Percentiles rank a stretch among this genome's conserved stretches.
Conservation (phyloP, 1,284 basidiomycete genomes). For the Paramarasmius palmivorus region DNA sequence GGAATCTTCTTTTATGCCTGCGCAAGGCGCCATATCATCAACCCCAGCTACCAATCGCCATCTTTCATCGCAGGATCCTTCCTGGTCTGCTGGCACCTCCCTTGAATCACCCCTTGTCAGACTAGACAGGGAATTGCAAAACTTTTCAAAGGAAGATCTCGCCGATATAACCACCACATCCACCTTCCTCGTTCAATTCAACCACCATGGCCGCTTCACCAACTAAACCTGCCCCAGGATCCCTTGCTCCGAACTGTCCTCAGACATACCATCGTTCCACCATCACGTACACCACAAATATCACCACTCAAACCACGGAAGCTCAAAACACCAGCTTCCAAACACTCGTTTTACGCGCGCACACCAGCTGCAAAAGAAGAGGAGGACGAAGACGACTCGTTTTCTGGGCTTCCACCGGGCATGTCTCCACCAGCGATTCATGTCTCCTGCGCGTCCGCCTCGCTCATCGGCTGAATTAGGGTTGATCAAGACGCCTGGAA, state of each 20-base stretch:
- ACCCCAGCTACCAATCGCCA: constrained; percentile 64
- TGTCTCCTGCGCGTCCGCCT: constrained; percentile 79
- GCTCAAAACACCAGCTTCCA: constrained; percentile 56
- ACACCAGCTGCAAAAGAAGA: constrained; percentile 25
- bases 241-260: constrained; percentile 51
- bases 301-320: constrained; percentile 39
- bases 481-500: constrained; percentile 61
- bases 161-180: constrained; percentile 21
- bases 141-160: constrained; percentile 46
- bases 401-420: constrained; percentile 53
- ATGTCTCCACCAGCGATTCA: constrained; percentile 88
- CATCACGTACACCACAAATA: constrained; percentile 28
- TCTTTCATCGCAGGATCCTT: constrained; percentile 40
- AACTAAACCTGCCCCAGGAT: constrained; percentile 37
- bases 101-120: constrained; percentile 77
- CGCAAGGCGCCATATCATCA: constrained; percentile 67
- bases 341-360: constrained; percentile 54
- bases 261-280: constrained; percentile 41
- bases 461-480: constrained; percentile 53
- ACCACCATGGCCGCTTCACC: constrained; percentile 40
- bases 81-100: constrained; percentile 72
- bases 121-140: constrained; percentile 67
- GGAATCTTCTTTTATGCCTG: constrained; percentile 70
- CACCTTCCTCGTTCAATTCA: constrained; percentile 12
- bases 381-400: constrained; percentile 29